phyloP scores from a whole-genome alignment of 257 asterid species.

The Buddleja alternifolia region DNA sequence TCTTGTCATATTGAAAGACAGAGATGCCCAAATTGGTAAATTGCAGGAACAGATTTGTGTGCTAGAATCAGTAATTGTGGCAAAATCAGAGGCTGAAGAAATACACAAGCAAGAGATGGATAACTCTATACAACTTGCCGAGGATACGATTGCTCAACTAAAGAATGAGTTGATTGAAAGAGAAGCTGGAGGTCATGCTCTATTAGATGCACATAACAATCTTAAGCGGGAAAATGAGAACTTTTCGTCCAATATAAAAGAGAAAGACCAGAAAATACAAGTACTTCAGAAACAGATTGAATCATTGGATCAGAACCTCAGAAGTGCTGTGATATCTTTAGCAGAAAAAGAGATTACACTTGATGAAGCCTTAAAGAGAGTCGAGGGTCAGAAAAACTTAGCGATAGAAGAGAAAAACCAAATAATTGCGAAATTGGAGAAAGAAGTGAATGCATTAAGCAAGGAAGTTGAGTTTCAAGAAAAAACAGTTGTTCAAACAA shows the following conservation, averaged over 20 bases:
- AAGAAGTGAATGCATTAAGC: conserved; percentile 27
- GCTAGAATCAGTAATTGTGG: conserved; percentile 26
- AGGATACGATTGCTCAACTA: conserved; percentile 40
- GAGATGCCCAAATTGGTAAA: conserved; percentile 32
- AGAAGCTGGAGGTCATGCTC: conserved; percentile 30
- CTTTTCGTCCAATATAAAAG: conserved; percentile 19
- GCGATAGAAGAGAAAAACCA: conserved; percentile 33
- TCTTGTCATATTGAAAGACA: conserved; percentile 29
- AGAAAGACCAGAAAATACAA: conserved; percentile 34
- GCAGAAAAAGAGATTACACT: conserved; percentile 32
- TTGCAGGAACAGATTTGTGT: conserved; percentile 33
- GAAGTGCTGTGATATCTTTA: conserved; percentile 23
- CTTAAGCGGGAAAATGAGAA: conserved; percentile 30
- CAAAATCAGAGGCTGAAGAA: conserved; percentile 34
- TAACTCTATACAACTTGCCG: conserved; percentile 31
- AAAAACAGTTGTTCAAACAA: conserved; percentile 25
- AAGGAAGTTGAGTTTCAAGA: conserved; percentile 36
- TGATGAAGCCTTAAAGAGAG: conserved; percentile 38
- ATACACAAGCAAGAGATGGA: conserved; percentile 39
- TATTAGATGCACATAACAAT: conserved; percentile 22
- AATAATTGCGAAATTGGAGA: conserved; percentile 38
- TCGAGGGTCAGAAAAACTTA: conserved; percentile 25
- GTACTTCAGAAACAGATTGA: conserved; percentile 35
- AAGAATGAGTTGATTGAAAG: conserved; percentile 34
- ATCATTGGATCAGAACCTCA: conserved; percentile 31